Conservation (phyloP, 2,329 filamentous ascomycete genomes). For the Penicillium sp. region DNA sequence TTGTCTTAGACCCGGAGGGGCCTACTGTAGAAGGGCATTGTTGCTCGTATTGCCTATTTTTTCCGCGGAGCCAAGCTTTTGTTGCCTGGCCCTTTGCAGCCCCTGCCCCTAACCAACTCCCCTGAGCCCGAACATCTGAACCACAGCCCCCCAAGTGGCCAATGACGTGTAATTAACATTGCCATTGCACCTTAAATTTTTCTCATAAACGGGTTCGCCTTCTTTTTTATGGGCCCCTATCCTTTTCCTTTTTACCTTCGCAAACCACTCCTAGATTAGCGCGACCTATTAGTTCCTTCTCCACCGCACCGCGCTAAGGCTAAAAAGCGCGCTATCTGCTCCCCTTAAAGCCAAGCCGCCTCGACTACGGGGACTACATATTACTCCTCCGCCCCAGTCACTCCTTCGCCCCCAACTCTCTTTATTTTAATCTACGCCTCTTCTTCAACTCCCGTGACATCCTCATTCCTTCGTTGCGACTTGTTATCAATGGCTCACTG, state of each 20-base stretch:
- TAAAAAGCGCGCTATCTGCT: not conserved
- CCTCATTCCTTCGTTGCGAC: not conserved
- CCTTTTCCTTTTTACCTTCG: not conserved
- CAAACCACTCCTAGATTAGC: not conserved
- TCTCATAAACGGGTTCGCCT: not conserved
- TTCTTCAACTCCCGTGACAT: not conserved
- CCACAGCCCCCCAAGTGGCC: conserved; percentile 4
- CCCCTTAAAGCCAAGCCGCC: not conserved
- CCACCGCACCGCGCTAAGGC: not conserved
- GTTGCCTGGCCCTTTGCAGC: not conserved
- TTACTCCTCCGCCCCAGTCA: not conserved
- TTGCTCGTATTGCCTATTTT: not conserved
- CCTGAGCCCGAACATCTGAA: conserved; percentile 5
- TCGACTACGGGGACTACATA: not conserved
- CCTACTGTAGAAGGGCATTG: no score
- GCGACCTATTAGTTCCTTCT: not conserved
- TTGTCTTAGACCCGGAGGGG: no score
- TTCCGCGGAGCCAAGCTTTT: conserved; percentile 15
- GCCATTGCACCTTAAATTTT: conserved; percentile 1
- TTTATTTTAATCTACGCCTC: not conserved
- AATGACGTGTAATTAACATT: conserved; percentile 5
- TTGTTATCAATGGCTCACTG: conserved; percentile 10
- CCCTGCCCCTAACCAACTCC: not conserved
- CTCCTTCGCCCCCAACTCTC: not conserved
- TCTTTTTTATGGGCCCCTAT: not conserved